These are phyloP conservation scores for Candida patagonica DNA, from an alignment of 805 yeast genomes.

Conservation along the genomic window DNA sequence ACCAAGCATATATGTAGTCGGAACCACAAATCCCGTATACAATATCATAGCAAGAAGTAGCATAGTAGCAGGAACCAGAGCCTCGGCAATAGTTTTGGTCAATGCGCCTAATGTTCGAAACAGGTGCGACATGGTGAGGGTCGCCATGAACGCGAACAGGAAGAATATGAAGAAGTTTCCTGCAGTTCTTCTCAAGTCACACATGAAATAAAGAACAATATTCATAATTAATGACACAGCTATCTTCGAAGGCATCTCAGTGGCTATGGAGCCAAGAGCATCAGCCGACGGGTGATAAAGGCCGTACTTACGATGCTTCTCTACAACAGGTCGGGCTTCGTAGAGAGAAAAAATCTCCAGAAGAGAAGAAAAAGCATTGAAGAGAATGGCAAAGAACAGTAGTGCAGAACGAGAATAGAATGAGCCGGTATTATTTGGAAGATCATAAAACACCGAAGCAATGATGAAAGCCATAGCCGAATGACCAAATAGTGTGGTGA, in stretches of 20 bases:
- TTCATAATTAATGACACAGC: slow-evolving; percentile 38
- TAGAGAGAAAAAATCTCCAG: slow-evolving; percentile 36
- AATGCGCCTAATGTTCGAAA: slow-evolving; percentile 35
- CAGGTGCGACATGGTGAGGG: slow-evolving; percentile 49
- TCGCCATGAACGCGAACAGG: slow-evolving; percentile 34
- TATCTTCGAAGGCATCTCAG: slow-evolving; percentile 47
- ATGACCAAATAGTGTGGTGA: slow-evolving; percentile 37
- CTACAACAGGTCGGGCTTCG: slow-evolving; percentile 46
- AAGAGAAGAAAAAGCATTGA: slow-evolving; percentile 37
- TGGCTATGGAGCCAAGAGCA: slow-evolving; percentile 51
- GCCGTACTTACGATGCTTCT: slow-evolving; percentile 50
- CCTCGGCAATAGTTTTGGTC: slow-evolving; percentile 30
- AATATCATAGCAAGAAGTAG: slow-evolving; percentile 33
- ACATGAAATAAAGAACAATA: slow-evolving; percentile 44
- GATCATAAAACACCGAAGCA: slow-evolving; percentile 47
- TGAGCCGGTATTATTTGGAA: slow-evolving; percentile 40
- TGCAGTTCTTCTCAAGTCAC: slow-evolving; percentile 41
- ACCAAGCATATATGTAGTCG: slow-evolving; percentile 36
- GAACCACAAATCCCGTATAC: slow-evolving; percentile 42
- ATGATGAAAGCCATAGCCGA: slow-evolving; percentile 43
- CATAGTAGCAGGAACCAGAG: slow-evolving; percentile 38
- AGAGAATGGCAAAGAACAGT: slow-evolving; percentile 46
- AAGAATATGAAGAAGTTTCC: slow-evolving; percentile 48
- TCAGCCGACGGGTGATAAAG: slow-evolving; percentile 56
- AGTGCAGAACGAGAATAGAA: slow-evolving; percentile 52